phyloP scores from a whole-genome alignment of 257 asterid species.

The Rubia yunnanensis region DNA sequence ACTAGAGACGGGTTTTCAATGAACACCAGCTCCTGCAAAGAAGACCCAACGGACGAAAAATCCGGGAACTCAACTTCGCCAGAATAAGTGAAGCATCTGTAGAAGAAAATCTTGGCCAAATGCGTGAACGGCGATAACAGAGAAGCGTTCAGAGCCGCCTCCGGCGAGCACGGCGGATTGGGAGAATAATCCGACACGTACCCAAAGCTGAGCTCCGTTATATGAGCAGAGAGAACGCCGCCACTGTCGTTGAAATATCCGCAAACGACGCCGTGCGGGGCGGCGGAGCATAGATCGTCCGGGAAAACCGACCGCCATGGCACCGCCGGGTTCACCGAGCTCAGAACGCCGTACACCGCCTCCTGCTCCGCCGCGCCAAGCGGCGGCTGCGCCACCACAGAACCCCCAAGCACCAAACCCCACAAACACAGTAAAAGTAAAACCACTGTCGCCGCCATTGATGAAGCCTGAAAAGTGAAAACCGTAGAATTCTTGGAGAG shows the following conservation, averaged over 20 bases:
- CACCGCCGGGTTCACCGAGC: constrained; percentile 46
- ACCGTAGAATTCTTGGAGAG: too few species aligned
- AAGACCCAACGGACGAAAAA: constrained; percentile 25
- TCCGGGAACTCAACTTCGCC: constrained; percentile 32
- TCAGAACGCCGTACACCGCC: constrained; percentile 54
- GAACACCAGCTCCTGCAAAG: constrained; percentile 53
- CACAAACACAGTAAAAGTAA: not conserved
- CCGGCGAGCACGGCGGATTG: constrained; percentile 59
- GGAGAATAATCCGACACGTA: constrained; percentile 74
- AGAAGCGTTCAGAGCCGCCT: constrained; percentile 36
- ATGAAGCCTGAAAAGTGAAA: not conserved
- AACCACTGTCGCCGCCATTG: not conserved
- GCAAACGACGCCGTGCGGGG: constrained; percentile 88
- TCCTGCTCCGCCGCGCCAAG: constrained; percentile 61
- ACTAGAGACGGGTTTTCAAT: constrained; percentile 50
- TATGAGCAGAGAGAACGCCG: constrained; percentile 27
- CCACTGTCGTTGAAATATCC: constrained; percentile 37
- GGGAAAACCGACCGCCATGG: constrained; percentile 68
- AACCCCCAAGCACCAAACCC: constrained; percentile 13
- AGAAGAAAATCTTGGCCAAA: constrained; percentile 59
- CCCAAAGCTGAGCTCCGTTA: constrained; percentile 72
- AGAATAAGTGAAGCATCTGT: constrained; percentile 49
- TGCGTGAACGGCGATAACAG: constrained; percentile 38
- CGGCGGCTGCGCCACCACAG: constrained; percentile 44
- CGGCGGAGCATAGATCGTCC: constrained; percentile 71